phyloP scores from a whole-genome alignment of 2,329 filamentous ascomycete species.

The Fusarium nodosum region DNA sequence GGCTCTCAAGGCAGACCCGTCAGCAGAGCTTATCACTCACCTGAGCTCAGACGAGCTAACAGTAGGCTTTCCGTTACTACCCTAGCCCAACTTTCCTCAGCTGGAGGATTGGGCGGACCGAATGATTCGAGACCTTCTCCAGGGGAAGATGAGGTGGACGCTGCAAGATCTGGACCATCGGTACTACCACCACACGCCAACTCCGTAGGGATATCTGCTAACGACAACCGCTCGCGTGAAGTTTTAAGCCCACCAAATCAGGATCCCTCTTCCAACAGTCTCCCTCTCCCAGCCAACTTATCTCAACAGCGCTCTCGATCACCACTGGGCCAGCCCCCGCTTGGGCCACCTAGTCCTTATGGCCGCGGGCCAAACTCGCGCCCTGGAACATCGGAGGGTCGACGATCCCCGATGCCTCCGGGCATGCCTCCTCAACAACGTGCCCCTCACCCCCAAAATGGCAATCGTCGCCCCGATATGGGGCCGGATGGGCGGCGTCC shows the following conservation, averaged over 20 bases:
- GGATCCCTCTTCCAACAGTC: conserved; percentile 54
- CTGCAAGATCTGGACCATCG: conserved; percentile 59
- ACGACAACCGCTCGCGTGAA: conserved; percentile 67
- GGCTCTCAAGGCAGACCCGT: conserved; percentile 77
- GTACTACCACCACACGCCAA: conserved; percentile 66
- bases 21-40: conserved; percentile 77
- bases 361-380: conserved; percentile 52
- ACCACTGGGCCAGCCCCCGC: conserved; percentile 57
- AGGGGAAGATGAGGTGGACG: conserved; percentile 54
- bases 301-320: conserved; percentile 61
- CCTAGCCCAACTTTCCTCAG: conserved; percentile 82
- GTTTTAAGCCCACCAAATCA: conserved; percentile 60
- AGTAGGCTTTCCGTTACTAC: conserved; percentile 87
- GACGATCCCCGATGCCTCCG: conserved; percentile 50
- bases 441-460: conserved; percentile 50
- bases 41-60: conserved; percentile 83
- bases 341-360: conserved; percentile 53
- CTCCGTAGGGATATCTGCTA: conserved; percentile 66
- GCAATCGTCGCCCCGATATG: conserved; percentile 49
- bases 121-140: conserved; percentile 50
- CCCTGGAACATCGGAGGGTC: conserved; percentile 53
- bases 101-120: conserved; percentile 67
- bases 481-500: conserved; percentile 38
- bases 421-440: conserved; percentile 49
- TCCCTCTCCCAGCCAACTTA: conserved; percentile 59